phyloP scores from a whole-genome alignment of 495 filamentous ascomycete genomes.

The Aspergillus saccharolyticus region DNA sequence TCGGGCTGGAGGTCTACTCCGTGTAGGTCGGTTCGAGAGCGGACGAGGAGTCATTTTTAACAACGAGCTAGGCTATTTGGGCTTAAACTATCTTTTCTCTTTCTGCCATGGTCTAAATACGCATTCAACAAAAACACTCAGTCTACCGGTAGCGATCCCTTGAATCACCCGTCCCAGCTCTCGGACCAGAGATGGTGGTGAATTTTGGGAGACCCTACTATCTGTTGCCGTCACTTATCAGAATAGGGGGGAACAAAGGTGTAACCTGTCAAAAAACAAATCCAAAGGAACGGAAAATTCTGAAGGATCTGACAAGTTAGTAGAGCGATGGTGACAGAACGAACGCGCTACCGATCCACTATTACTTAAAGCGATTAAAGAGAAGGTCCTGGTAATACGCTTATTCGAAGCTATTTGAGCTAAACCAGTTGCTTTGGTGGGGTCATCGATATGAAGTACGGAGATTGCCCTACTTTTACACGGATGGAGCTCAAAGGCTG shows the following conservation, averaged over 20 bases:
- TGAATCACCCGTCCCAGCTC: constrained; percentile 2
- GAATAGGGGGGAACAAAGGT: neutral
- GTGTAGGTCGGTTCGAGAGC: neutral
- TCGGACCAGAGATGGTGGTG: neutral
- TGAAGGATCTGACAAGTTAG: neutral
- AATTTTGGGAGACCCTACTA: neutral
- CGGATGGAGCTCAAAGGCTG: neutral
- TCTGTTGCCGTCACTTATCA: neutral
- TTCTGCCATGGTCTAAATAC: constrained; percentile 9
- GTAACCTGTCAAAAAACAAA: neutral
- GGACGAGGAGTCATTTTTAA: constrained; percentile 4
- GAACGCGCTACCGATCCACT: constrained; percentile 5
- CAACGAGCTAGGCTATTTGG: constrained; percentile 14
- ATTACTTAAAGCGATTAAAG: constrained; percentile 1
- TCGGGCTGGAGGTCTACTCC: neutral
- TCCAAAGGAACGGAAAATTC: too few species aligned
- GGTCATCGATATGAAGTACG: constrained; percentile 11
- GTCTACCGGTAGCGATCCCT: too few species aligned
- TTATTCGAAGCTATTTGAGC: constrained; percentile 2
- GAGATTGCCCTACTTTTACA: constrained; percentile 11
- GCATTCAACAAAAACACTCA: too few species aligned
- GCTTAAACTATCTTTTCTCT: constrained; percentile 10
- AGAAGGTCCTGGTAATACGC: constrained; percentile 7
- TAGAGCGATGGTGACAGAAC: neutral
- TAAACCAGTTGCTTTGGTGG: constrained; percentile 1